A percentile compares a stretch with the other conserved stretches of the same genome.
These are phyloP conservation scores for Botrytis aclada DNA, from an alignment of 2,329 filamentous ascomycete species.

Conservation along the genomic window DNA sequence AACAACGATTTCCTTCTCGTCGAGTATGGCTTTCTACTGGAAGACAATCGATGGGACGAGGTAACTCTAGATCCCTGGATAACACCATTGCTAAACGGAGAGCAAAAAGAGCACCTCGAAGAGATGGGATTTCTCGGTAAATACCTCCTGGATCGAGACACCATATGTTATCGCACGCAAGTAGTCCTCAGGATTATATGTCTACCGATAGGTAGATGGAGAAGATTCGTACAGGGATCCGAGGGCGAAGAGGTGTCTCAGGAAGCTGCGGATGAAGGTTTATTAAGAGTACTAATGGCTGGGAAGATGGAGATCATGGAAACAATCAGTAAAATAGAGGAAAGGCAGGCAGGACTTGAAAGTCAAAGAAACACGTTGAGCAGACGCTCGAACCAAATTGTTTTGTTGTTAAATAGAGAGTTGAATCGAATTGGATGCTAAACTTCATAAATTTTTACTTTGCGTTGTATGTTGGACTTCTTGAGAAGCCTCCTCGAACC, in stretches of 20 bases:
- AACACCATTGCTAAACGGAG: slow-evolving; percentile 27
- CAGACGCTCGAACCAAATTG: slow-evolving; percentile 31
- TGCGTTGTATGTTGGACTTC: background rate
- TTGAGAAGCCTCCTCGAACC: background rate
- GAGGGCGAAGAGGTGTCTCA: slow-evolving; percentile 48
- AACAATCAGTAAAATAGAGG: slow-evolving; percentile 17
- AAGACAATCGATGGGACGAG: slow-evolving; percentile 35
- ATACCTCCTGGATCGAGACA: slow-evolving; percentile 50
- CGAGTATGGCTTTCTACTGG: slow-evolving; percentile 51
- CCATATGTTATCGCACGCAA: slow-evolving; percentile 54
- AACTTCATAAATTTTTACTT: background rate
- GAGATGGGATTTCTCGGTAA: slow-evolving; percentile 49
- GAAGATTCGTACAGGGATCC: slow-evolving; percentile 43
- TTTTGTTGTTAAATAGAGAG: slow-evolving; percentile 22
- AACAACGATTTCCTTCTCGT: slow-evolving; percentile 69
- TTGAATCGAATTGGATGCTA: slow-evolving; percentile 25
- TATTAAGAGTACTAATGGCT: slow-evolving; percentile 36
- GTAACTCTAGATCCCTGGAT: slow-evolving; percentile 34
- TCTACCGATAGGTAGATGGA: slow-evolving; percentile 43
- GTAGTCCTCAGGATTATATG: slow-evolving; percentile 47
- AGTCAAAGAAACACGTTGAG: slow-evolving; percentile 27
- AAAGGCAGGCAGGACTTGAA: slow-evolving; percentile 22
- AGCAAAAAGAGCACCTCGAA: slow-evolving; percentile 43
- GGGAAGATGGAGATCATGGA: slow-evolving; percentile 21
- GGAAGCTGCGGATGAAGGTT: slow-evolving; percentile 40